Evolutionary conservation across 495 filamentous ascomycete species (phyloP).

Genomic region (Neurospora tetrasperma): DNA sequence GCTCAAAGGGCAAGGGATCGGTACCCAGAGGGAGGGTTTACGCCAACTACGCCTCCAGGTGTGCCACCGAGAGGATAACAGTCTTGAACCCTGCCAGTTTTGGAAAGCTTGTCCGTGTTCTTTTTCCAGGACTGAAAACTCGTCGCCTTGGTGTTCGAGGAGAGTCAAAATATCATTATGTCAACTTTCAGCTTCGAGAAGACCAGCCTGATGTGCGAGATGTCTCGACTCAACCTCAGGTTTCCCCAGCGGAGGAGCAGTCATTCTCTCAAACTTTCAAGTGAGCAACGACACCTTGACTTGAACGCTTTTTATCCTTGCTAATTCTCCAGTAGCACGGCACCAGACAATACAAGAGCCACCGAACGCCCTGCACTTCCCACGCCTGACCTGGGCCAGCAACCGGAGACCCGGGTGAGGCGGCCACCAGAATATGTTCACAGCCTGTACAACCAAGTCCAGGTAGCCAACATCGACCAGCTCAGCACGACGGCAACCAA

Average conservation of each 20-base stretch:
- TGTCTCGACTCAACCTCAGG: constrained; percentile 20
- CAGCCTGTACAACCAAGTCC: constrained; percentile 43
- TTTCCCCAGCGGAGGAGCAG: constrained; percentile 28
- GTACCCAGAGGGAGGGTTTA: constrained; percentile 90
- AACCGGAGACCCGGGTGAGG: constrained; percentile 11
- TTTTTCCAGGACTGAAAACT: constrained; percentile 90
- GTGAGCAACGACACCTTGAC: constrained; percentile 15
- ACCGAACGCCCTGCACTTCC: constrained; percentile 60
- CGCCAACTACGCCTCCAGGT: constrained; percentile 81
- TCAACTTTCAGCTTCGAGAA: constrained; percentile 66
- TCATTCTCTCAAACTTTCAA: constrained; percentile 32
- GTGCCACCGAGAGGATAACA: constrained; percentile 83
- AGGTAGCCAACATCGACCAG: constrained; percentile 33
- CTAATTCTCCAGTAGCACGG: constrained; percentile 13
- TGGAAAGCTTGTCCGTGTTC: constrained; percentile 90
- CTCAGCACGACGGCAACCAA: constrained; percentile 39
- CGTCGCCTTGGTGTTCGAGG: constrained; percentile 84
- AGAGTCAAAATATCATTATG: constrained; percentile 98
- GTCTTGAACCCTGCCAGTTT: constrained; percentile 94
- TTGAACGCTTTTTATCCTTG: not conserved
- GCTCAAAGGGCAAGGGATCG: constrained; percentile 67
- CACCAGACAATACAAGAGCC: constrained; percentile 16
- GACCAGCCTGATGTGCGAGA: constrained; percentile 44
- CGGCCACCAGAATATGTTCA: constrained; percentile 24
- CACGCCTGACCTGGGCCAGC: constrained; percentile 40